Base-by-base conservation (phyloP, 1,284 basidiomycete species). In the Melanopsichium pennsylvanicum region DNA sequence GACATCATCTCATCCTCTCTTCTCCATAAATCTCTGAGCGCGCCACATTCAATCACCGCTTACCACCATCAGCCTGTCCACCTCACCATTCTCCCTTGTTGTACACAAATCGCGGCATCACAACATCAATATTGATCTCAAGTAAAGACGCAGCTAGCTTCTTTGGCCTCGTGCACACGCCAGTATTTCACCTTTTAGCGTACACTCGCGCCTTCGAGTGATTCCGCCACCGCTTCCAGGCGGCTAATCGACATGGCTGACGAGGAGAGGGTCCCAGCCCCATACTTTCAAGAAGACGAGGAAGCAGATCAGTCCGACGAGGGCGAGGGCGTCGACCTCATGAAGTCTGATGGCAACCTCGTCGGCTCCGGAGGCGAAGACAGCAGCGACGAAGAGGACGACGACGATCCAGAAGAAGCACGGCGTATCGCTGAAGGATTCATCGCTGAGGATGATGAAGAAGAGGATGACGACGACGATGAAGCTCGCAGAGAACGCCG, bases 401-500 rank as follows among this genome's bases (percentile, higher is more conserved):
- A 79, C 1, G 78, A 80, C 27, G 76, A 80, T 39, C 76, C 77
- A 15, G 79, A 80, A 58, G 78, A 80, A 45, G 76, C 75, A 15
- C 62, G 74, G 19, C 69, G 76, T 23, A 55, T 80, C 23, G 78
- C 78, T 6, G 74, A 78, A 35, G 79, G 79, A 12, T 80, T 80
- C 62, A 80, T 80, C 46, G 79, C 71, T 16, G 79, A 80, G 35
- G 77, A 80, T 16, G 76, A 79, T 43, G 78, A 76, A 34, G 77
- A 76, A 22, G 76, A 74, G 9, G 78, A 75, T 16, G 61, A 71
- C 15, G 64, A 71, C 15, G 64, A 71, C 35, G 86, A 87, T 13
- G 87, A 86, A 12, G 86, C 87, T 19, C 85, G 88, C 75, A 91
- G 89, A 83, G 86, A 85, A 79, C 86, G 87, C 18, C 70, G 64